A percentile compares a stretch with the other conserved stretches of the same genome.
phyloP scores from a whole-genome alignment of 2,329 filamentous ascomycete species.

The Colletotrichum somersetense region DNA sequence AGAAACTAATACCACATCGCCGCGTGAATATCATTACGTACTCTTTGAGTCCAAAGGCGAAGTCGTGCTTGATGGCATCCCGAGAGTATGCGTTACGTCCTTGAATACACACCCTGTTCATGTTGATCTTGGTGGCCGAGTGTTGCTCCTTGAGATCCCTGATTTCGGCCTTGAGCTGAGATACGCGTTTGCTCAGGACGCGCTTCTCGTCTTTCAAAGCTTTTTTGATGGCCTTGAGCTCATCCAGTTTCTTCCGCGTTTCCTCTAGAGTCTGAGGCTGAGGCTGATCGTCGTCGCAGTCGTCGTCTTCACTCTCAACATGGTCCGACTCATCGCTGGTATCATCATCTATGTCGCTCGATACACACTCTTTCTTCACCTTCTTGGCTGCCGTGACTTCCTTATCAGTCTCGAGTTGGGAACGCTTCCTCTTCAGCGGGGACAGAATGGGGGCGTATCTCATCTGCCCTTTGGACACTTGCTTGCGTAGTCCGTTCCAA shows the following conservation, averaged over 20 bases:
- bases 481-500: constrained; percentile 1
- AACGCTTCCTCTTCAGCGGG: constrained; percentile 23
- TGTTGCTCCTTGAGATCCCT: constrained; percentile 1
- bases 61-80: constrained; percentile 43
- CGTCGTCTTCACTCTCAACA: background rate
- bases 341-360: constrained; percentile 19
- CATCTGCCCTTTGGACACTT: background rate
- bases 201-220: constrained; percentile 3
- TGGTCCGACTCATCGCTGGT: constrained; percentile 15
- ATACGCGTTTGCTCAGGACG: background rate
- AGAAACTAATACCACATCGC: no score
- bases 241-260: background rate
- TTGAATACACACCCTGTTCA: constrained; percentile 59
- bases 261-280: constrained; percentile 7
- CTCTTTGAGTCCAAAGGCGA: constrained; percentile 57
- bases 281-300: background rate
- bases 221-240: constrained; percentile 28
- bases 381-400: constrained; percentile 30
- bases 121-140: background rate
- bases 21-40: no score
- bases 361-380: background rate
- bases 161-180: background rate
- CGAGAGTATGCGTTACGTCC: constrained; percentile 67
- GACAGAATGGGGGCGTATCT: constrained; percentile 4
- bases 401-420: no score